Evolutionary conservation across 176 grass and related monocot species (phyloP), one percentile per base, ranked within the genome.

Genomic region (Thalia dealbata): DNA sequence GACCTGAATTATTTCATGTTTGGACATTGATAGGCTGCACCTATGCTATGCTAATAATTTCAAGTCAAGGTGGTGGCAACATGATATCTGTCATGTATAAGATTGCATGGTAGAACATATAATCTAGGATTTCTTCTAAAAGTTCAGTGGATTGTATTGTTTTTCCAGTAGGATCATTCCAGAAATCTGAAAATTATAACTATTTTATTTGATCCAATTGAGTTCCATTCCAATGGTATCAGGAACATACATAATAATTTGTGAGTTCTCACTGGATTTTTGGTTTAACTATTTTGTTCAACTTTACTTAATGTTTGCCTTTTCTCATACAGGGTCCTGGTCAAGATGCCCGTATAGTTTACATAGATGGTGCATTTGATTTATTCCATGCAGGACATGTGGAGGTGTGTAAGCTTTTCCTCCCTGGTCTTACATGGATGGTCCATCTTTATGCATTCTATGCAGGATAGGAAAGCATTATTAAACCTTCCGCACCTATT

Each of bases 351-450:
- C 82, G 71, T 15, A 78, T 97, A 8, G 78, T 97, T 77, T 97
- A 97, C 76, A 90, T 97, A 80, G 93, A 97, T 86, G 93, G 93
- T 18, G 46, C 89, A 68, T 97, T 92, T 81, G 93, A 97, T 75
- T 87, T 97, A 85, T 97, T 97, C 79, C 89, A 97, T 60, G 93
- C 93, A 32, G 93, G 93, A 55, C 87, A 97, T 81, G 95, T 97
- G 48, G 95, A 97, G 89, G 95, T 97, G 81, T 13, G 26, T 12
- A 43, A 23, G 35, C 65, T 44, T 44, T 68, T 19, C 44, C 21
- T 22, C 10, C 62, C 56, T 23, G 0, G 14, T 3, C 22, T 78
- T 79, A 4, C 32, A 61, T 61, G 13, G 24, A 62, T 19, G 38
- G 38, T n/a, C 12, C 21, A 61, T 22, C 61, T 61, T 61, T 16